phyloP scores from a whole-genome alignment of 805 yeast genomes.

The Candida maesae region DNA sequence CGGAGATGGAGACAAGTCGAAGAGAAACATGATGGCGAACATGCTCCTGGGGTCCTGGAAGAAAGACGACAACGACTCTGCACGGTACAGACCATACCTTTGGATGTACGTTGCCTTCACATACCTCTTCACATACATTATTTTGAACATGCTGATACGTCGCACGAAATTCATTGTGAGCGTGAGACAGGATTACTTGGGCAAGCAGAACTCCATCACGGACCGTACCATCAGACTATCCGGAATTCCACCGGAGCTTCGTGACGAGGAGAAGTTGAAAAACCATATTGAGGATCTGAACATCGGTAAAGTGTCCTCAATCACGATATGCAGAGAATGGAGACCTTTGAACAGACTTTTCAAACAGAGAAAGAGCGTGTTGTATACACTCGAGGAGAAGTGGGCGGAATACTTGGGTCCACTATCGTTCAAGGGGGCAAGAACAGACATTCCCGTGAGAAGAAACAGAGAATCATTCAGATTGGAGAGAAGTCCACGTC shows the following conservation, averaged over 20 bases:
- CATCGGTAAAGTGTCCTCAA: constrained; percentile 73
- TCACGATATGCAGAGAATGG: constrained; percentile 89
- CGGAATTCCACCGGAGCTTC: constrained; percentile 81
- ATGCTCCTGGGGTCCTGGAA: constrained; percentile 33
- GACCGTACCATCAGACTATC: constrained; percentile 86
- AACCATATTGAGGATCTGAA: constrained; percentile 73
- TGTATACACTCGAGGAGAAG: constrained; percentile 58
- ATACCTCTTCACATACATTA: constrained; percentile 72
- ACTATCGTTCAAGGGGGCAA: constrained; percentile 16
- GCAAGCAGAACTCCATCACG: constrained; percentile 82
- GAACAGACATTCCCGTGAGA: constrained; percentile 23
- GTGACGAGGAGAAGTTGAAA: constrained; percentile 67
- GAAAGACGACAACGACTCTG: constrained; percentile 24
- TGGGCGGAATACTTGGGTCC: constrained; percentile 70
- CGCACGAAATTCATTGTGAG: constrained; percentile 72
- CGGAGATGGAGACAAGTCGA: too few relatives aligned
- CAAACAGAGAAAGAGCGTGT: constrained; percentile 48
- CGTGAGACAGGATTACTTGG: constrained; percentile 77
- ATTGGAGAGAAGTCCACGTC: constrained; percentile 19
- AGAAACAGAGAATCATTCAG: constrained; percentile 24
- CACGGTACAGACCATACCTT: constrained; percentile 52
- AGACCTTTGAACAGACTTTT: constrained; percentile 62
- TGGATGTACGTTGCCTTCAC: constrained; percentile 91
- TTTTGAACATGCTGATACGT: constrained; percentile 54
- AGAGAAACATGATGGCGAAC: constrained; percentile 5